These are phyloP conservation scores for Agroathelia rolfsii DNA, from an alignment of 1,284 basidiomycete genomes.

Conservation along the genomic window DNA sequence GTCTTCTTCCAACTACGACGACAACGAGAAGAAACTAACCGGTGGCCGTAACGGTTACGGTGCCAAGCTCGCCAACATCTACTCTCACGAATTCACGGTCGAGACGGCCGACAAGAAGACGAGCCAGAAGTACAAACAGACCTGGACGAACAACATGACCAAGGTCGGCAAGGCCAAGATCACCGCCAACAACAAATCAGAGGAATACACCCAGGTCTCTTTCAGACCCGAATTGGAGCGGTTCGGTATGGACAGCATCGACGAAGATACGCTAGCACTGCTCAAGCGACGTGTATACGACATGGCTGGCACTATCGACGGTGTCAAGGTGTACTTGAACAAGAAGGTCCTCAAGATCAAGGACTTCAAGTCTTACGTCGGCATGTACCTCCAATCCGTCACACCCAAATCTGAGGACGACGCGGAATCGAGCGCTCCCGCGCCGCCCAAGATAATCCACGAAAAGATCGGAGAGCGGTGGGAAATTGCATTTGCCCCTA, in stretches of 20 bases:
- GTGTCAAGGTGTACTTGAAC: conserved; percentile 91
- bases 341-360: conserved; percentile 90
- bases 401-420: conserved; percentile 55
- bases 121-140: conserved; percentile 90
- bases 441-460: conserved; percentile 77
- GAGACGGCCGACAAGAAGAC: conserved; percentile 92
- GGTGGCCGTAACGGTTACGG: conserved; percentile 99
- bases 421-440: conserved; percentile 64
- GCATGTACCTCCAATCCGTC: conserved; percentile 80
- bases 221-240: conserved; percentile 90
- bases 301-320: conserved; percentile 90
- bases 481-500: conserved; percentile 95
- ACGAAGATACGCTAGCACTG: conserved; percentile 85
- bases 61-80: conserved; percentile 97
- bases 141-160: conserved; percentile 91
- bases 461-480: conserved; percentile 78
- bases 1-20: conserved; percentile 97
- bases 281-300: conserved; percentile 96
- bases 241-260: conserved; percentile 90
- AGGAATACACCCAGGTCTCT: conserved; percentile 92
- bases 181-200: conserved; percentile 77
- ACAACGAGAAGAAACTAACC: conserved; percentile 97
- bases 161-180: conserved; percentile 86
- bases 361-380: conserved; percentile 96
- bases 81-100: conserved; percentile 94